These are phyloP conservation scores for Entamoeba nuttalli DNA, from an alignment of 208 protist species.

Conservation along the genomic window DNA sequence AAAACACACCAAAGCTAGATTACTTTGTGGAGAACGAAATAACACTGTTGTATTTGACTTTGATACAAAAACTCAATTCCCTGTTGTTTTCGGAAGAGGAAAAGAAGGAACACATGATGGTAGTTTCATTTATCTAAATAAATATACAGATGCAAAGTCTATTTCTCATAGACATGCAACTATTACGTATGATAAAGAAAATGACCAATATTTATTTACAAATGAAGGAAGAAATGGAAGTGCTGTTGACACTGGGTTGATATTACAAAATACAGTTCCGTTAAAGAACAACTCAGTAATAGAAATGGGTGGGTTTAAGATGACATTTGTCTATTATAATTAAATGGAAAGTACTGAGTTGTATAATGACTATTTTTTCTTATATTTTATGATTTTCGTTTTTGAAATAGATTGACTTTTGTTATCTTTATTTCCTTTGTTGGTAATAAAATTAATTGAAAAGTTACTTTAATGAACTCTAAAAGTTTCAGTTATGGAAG, in stretches of 20 bases:
- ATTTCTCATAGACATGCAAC: not conserved
- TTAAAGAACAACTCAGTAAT: not conserved
- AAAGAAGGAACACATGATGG: not conserved
- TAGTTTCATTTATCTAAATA: not conserved
- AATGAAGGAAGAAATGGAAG: not conserved
- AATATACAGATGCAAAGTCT: not conserved
- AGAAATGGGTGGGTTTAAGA: not conserved
- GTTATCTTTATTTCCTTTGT: too few relatives aligned
- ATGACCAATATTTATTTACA: not conserved
- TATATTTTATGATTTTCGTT: too few relatives aligned
- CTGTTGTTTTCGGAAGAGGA: not conserved
- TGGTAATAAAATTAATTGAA: too few relatives aligned
- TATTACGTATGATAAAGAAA: not conserved
- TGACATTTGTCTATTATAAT: not conserved
- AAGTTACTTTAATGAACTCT: too few relatives aligned
- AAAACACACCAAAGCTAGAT: not conserved
- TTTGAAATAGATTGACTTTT: too few relatives aligned
- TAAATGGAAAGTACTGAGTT: not conserved
- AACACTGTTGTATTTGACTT: not conserved
- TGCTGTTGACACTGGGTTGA: not conserved
- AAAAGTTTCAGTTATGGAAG: too few relatives aligned
- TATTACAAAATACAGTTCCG: not conserved
- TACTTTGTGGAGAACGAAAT: not conserved
- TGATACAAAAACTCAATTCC: not conserved
- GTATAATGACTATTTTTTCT: too few relatives aligned